Conservation (phyloP, 2,329 filamentous ascomycete genomes). For the Lasiodiplodia sp. region DNA sequence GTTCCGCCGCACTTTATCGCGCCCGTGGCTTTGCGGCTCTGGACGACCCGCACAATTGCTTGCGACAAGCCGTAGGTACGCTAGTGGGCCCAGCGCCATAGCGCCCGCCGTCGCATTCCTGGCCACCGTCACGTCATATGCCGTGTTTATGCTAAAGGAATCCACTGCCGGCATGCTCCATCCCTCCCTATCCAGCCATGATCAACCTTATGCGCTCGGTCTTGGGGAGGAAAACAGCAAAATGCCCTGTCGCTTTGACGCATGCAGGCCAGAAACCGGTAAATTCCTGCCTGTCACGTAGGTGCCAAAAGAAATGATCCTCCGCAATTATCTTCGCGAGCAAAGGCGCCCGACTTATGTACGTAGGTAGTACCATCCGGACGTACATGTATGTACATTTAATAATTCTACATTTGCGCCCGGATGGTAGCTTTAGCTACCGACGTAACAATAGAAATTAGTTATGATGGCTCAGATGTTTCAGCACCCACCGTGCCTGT, state of each 20-base stretch:
- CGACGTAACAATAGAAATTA: no score
- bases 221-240: background rate
- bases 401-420: no score
- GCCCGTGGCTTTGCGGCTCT: slow-evolving; percentile 23
- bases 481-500: background rate
- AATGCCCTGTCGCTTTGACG: background rate
- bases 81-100: background rate
- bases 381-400: no score
- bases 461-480: no score
- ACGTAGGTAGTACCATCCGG: no score
- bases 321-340: no score
- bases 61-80: background rate
- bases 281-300: no score
- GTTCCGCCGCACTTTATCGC: slow-evolving; percentile 19
- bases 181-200: background rate
- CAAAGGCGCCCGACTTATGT: no score
- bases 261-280: background rate
- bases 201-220: slow-evolving; percentile 9
- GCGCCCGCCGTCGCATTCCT: slow-evolving; percentile 18
- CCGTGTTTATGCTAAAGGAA: slow-evolving; percentile 23
- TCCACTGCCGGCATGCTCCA: background rate
- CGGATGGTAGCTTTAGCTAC: no score
- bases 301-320: no score
- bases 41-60: background rate
- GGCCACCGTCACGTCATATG: slow-evolving; percentile 9